Conservation (phyloP, 179 eudicot species). For the Camellia oleifera region DNA sequence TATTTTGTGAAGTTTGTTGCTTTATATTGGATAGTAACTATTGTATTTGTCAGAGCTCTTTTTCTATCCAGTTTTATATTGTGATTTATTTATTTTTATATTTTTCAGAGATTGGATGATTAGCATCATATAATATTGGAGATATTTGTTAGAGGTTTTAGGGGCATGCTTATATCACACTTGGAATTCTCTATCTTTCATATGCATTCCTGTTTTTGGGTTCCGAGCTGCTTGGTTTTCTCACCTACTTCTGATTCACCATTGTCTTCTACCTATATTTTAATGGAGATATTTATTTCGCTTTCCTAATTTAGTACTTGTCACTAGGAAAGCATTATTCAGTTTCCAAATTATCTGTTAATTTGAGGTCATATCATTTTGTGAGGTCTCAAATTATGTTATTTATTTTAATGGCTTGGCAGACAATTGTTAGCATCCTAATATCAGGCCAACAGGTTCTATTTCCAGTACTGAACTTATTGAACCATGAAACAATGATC, state of each 20-base stretch:
- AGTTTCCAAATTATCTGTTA: not conserved
- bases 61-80: too few species aligned
- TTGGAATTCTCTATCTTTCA: not conserved
- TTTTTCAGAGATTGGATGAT: too few species aligned
- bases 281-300: not conserved
- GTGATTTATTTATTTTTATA: too few species aligned
- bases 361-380: too few species aligned
- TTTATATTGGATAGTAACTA: too few species aligned
- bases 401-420: not conserved
- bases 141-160: too few species aligned
- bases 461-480: not conserved
- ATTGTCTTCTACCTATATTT: not conserved
- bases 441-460: not conserved
- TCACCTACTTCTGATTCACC: not conserved
- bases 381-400: too few species aligned
- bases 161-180: too few species aligned
- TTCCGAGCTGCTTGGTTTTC: not conserved
- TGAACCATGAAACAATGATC: not conserved
- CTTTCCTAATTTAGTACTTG: not conserved
- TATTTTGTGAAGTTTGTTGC: too few species aligned
- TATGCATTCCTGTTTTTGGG: slow-evolving; percentile 4
- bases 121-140: too few species aligned
- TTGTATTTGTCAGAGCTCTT: too few species aligned
- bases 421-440: not conserved
- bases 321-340: not conserved